A percentile compares a stretch with the other conserved stretches of the same genome.
phyloP scores from a whole-genome alignment of 768 basidiomycete genomes.

The Candolleomyces aberdarensis region DNA sequence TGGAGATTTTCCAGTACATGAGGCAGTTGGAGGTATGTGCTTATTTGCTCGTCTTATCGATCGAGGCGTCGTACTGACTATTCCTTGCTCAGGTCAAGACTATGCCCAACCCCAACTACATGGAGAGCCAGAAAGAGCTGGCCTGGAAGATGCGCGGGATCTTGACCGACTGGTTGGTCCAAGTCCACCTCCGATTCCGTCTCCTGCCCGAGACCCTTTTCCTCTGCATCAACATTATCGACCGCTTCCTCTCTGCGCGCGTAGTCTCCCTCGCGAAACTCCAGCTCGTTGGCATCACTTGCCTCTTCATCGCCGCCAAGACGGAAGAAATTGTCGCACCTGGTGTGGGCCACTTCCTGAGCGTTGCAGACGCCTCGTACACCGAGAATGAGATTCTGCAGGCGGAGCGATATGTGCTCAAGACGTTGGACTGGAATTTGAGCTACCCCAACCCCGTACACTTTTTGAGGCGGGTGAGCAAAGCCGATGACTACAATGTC shows the following conservation, averaged over 20 bases:
- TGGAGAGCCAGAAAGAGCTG: conserved; percentile 90
- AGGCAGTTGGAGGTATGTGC: conserved; percentile 77
- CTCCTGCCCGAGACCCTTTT: conserved; percentile 94
- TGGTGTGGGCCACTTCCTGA: conserved; percentile 83
- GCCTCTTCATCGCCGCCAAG: conserved; percentile 91
- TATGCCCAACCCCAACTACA: conserved; percentile 92
- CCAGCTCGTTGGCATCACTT: conserved; percentile 92
- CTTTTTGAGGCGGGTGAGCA: conserved; percentile 87
- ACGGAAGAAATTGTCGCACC: conserved; percentile 96
- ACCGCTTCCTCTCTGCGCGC: conserved; percentile 75
- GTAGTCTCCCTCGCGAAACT: conserved; percentile 87
- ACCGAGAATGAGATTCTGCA: conserved; percentile 70
- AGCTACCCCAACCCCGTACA: conserved; percentile 94
- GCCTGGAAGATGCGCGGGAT: conserved; percentile 97
- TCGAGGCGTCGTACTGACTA: background rate
- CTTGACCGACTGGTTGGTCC: conserved; percentile 94
- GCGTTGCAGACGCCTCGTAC: conserved; percentile 83
- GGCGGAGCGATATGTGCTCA: conserved; percentile 86
- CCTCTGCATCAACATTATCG: conserved; percentile 90
- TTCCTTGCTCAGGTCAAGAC: conserved; percentile 53
- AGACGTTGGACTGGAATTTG: conserved; percentile 91
- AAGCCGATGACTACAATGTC: conserved; percentile 95
- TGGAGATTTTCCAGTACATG: conserved; percentile 91
- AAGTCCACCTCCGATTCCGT: conserved; percentile 90
- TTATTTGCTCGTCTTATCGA: background rate